phyloP scores from a whole-genome alignment of 495 filamentous ascomycete genomes.

The Lichenothelia convexa region DNA sequence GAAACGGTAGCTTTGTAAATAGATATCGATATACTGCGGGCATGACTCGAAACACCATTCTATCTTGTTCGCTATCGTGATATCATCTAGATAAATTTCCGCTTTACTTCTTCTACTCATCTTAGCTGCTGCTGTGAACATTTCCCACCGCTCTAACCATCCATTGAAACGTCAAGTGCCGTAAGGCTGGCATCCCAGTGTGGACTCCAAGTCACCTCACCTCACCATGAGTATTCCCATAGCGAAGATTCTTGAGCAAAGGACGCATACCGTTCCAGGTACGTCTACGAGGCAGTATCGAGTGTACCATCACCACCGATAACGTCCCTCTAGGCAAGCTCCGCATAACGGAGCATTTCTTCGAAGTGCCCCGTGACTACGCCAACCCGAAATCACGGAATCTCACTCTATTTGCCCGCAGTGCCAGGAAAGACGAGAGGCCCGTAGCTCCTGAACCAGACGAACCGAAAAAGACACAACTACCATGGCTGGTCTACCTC shows the following conservation, averaged over 20 bases:
- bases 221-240: slow-evolving; percentile 9
- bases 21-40: too few relatives aligned
- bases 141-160: too few relatives aligned
- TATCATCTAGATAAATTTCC: too few relatives aligned
- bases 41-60: too few relatives aligned
- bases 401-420: slow-evolving; percentile 59
- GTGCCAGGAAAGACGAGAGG: slow-evolving; percentile 41
- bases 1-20: slow-evolving; percentile 16
- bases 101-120: too few relatives aligned
- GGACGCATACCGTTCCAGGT: slow-evolving; percentile 19
- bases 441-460: slow-evolving; percentile 33
- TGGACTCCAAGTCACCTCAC: too few relatives aligned
- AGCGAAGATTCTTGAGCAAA: slow-evolving; percentile 21
- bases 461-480: slow-evolving; percentile 29
- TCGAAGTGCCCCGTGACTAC: slow-evolving; percentile 68
- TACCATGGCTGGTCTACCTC: slow-evolving; percentile 33
- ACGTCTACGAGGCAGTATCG: neutral
- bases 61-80: too few relatives aligned
- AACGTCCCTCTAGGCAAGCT: slow-evolving; percentile 39
- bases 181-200: too few relatives aligned
- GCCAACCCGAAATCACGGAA: slow-evolving; percentile 37
- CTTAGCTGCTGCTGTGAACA: too few relatives aligned
- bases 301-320: neutral
- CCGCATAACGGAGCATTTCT: slow-evolving; percentile 61
- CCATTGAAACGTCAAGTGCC: too few relatives aligned